phyloP scores from a whole-genome alignment of 495 filamentous ascomycete genomes.

The Hypoxylon rickii region DNA sequence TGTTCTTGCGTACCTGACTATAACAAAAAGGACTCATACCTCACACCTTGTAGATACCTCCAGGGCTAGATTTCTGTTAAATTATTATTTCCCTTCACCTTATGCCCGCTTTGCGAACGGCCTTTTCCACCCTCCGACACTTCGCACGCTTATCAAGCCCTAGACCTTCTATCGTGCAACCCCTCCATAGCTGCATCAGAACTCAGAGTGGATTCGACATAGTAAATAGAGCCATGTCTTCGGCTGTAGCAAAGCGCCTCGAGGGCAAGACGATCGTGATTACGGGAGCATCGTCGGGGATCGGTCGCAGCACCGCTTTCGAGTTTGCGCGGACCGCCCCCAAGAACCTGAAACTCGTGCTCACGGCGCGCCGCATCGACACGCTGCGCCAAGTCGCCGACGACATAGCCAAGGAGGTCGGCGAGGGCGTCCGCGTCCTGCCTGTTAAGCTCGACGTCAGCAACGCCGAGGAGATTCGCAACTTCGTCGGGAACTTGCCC shows the following conservation, averaged over 20 bases:
- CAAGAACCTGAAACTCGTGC: conserved; percentile 73
- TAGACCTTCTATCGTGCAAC: background rate
- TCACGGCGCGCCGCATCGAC: conserved; percentile 86
- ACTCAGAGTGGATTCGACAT: too few relatives aligned
- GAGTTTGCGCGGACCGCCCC: conserved; percentile 92
- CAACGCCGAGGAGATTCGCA: conserved; percentile 72
- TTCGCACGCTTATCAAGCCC: conserved; percentile 1
- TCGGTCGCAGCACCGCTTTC: conserved; percentile 81
- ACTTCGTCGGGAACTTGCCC: conserved; percentile 74
- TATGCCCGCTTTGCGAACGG: conserved; percentile 26
- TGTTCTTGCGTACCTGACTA: too few relatives aligned
- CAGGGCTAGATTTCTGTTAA: too few relatives aligned
- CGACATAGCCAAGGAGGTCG: conserved; percentile 78
- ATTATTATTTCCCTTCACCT: too few relatives aligned
- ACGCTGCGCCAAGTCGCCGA: conserved; percentile 73
- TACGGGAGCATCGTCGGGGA: conserved; percentile 93
- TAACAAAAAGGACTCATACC: too few relatives aligned
- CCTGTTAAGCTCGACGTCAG: conserved; percentile 87
- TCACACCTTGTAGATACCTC: too few relatives aligned
- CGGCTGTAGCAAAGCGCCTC: conserved; percentile 81
- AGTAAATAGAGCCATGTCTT: conserved; percentile 60
- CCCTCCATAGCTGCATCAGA: too few relatives aligned
- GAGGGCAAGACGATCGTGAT: conserved; percentile 92
- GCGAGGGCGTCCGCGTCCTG: conserved; percentile 78
- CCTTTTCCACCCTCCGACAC: conserved; percentile 18